Evolutionary conservation across 2,329 filamentous ascomycete genomes (phyloP), one percentile per base, ranked within the genome.

Genomic region (Lachnellula hyalina): DNA sequence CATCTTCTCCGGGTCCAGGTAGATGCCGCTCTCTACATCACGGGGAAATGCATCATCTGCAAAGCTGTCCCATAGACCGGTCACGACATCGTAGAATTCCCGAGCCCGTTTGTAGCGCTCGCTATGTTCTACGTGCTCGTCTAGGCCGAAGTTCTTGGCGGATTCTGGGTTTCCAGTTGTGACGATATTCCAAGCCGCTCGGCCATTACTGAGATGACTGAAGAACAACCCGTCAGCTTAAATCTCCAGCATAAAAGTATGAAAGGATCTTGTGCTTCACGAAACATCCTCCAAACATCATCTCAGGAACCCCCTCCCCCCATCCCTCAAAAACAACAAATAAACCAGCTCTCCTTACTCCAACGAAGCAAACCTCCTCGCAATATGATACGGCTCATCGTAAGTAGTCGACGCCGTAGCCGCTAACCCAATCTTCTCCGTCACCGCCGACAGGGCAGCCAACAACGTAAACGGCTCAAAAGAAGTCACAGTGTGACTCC

Each of bases 371-470:
- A 87, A 68, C 15, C 84, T 71, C 17, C 85, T 69, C 0, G 85
- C 84, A 19, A 87, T 72, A 63, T 86, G 81, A 63, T 86, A 87
- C 0, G 85, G 84, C 66, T 84, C 78, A 66, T 87, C 84, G 55
- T 87, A 87, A 0, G 82, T 85, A 0, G 84, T 86, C 2, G 80
- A 79, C 0, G 84, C 78, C 0, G 85, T 87, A 0, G 87, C 81
- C 1, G 84, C 84, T 55, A 87, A 86, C 0, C 79, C 81, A 17
- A 88, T 77, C 56, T 75, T 85, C 59, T 80, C 77, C 0, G 85
- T 87, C 0, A 75, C 84, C 1, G 83, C 83, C 0, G 84, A 83
- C 82, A 87, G 85, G 2, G 84, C 82, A 3, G 83, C 77, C 0
- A 87, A 74, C 1, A 83, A 75, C 1, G 78, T 76, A 3, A 87